A percentile compares a stretch with the other conserved stretches of the same genome.
Evolutionary conservation across 2,329 filamentous ascomycete genomes (phyloP).

Genomic region (Talaromyces piceae): DNA sequence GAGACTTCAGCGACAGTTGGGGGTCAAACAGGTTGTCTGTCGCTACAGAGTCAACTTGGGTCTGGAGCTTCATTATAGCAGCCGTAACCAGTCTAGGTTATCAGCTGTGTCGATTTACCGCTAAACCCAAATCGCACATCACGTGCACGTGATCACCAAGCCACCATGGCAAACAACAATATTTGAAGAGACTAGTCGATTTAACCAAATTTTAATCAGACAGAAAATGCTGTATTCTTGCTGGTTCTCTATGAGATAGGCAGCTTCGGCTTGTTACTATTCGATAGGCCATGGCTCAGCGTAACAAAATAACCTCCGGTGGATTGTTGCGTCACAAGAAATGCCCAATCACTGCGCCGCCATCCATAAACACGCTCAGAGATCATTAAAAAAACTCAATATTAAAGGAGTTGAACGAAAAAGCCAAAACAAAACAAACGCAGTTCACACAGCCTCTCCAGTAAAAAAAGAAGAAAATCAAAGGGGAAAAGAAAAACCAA

Average conservation of each 20-base stretch:
- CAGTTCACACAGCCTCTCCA: background rate
- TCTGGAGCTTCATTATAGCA: background rate
- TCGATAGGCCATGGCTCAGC: background rate
- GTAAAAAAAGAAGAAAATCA: too few species aligned
- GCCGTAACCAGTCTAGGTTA: background rate
- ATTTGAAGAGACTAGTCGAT: too few species aligned
- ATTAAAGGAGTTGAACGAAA: too few species aligned
- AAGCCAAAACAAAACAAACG: background rate
- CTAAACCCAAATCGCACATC: background rate
- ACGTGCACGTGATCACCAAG: background rate
- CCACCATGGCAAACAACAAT: too few species aligned
- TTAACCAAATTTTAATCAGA: background rate
- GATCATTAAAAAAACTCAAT: background rate
- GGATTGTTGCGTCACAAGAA: background rate
- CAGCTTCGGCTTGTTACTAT: constrained; percentile 10
- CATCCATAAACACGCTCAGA: background rate
- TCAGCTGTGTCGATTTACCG: background rate
- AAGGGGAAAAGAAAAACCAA: too few species aligned
- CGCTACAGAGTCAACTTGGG: background rate
- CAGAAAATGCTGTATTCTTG: background rate
- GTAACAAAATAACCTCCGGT: background rate
- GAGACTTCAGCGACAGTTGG: too few species aligned
- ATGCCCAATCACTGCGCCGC: background rate
- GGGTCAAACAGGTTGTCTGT: too few species aligned
- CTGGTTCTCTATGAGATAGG: background rate